Evolutionary conservation across 305 asterid genomes (phyloP).

Genomic region (Ajuga reptans): DNA sequence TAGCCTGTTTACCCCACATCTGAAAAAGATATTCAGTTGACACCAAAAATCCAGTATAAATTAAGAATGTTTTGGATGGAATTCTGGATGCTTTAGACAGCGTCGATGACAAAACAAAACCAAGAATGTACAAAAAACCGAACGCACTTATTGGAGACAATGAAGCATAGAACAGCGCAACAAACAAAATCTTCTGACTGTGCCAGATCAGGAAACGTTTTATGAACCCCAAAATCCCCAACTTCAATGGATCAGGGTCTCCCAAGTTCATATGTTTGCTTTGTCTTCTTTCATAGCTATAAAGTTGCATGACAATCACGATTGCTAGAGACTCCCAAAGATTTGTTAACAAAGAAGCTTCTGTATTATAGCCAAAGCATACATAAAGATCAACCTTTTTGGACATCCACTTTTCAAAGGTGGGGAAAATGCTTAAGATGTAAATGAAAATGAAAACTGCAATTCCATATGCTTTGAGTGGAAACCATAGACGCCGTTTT

Average conservation of each 20-base stretch:
- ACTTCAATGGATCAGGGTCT: constrained; percentile 45
- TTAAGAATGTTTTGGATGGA: constrained; percentile 74
- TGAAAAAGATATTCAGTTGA: constrained; percentile 79
- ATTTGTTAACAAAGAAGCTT: constrained; percentile 63
- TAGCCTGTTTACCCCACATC: constrained; percentile 82
- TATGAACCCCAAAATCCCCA: constrained; percentile 71
- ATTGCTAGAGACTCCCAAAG: constrained; percentile 90
- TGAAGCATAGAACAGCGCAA: constrained; percentile 77
- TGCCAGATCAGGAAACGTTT: constrained; percentile 89
- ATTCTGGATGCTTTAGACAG: constrained; percentile 77
- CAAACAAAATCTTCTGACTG: constrained; percentile 72
- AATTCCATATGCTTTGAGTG: constrained; percentile 77
- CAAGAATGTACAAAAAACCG: constrained; percentile 80
- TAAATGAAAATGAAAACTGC: constrained; percentile 66
- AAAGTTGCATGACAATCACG: constrained; percentile 92
- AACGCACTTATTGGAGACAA: constrained; percentile 81
- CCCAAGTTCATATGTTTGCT: constrained; percentile 58
- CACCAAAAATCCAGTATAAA: constrained; percentile 75
- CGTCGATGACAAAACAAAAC: constrained; percentile 58
- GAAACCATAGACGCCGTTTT: constrained; percentile 86
- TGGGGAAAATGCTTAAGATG: constrained; percentile 68
- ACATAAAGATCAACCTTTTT: constrained; percentile 49
- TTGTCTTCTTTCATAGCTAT: constrained; percentile 96
- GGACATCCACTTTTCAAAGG: constrained; percentile 78
- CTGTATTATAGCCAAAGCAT: constrained; percentile 64